Evolutionary conservation across 352 stramenopile species (phyloP).

Genomic region (Globisporangium takayamanum): DNA sequence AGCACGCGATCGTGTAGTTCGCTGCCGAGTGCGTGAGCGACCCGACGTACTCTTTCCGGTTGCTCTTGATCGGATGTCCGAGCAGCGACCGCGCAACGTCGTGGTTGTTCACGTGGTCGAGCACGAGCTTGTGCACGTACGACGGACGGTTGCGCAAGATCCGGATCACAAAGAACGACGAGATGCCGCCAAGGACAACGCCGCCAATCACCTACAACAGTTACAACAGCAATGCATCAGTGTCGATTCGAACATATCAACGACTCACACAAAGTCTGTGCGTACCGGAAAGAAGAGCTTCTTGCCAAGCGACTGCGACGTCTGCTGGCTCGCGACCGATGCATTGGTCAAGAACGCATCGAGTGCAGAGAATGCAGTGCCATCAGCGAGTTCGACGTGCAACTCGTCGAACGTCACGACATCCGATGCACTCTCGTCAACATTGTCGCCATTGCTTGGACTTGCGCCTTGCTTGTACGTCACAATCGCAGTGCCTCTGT

Average conservation of each 20-base stretch:
- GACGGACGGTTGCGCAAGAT: conserved; percentile 71
- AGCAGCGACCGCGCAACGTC: conserved; percentile 47
- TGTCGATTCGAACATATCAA: background rate
- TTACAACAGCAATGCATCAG: background rate
- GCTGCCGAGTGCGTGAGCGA: conserved; percentile 45
- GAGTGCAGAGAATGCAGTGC: conserved; percentile 49
- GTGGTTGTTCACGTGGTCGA: conserved; percentile 74
- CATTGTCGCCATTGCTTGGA: conserved; percentile 9
- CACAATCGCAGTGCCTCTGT: conserved; percentile 34
- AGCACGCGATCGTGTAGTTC: conserved; percentile 70
- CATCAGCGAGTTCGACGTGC: conserved; percentile 37
- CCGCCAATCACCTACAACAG: conserved; percentile 30
- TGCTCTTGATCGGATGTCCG: conserved; percentile 66
- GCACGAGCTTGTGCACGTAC: conserved; percentile 75
- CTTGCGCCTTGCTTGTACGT: conserved; percentile 39
- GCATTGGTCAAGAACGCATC: conserved; percentile 53
- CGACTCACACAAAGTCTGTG: background rate
- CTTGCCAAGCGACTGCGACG: conserved; percentile 55
- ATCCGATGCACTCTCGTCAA: conserved; percentile 19
- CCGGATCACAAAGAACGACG: conserved; percentile 66
- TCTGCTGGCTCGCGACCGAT: conserved; percentile 44
- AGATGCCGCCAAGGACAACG: conserved; percentile 56
- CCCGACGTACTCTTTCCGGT: conserved; percentile 60
- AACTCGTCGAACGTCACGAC: conserved; percentile 51
- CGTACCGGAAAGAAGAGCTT: conserved; percentile 57